These are phyloP conservation scores for Arthrobotrys musiformis DNA, from an alignment of 2,329 filamentous ascomycete species.

Conservation along the genomic window DNA sequence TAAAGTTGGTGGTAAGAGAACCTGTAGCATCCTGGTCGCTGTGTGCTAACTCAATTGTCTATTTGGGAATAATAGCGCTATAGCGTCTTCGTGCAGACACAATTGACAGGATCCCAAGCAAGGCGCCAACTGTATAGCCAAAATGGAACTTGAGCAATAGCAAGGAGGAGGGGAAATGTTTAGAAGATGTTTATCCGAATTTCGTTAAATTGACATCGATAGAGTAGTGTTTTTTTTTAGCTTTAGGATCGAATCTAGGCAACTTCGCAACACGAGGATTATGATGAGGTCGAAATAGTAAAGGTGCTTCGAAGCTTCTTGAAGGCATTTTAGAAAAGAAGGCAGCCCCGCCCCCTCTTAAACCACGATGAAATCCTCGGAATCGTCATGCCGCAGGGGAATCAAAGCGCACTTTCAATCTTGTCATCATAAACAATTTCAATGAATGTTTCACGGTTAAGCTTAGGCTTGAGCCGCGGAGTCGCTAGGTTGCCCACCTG, in stretches of 20 bases:
- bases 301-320: not conserved
- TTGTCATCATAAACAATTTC: slow-evolving; percentile 12
- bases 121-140: not conserved
- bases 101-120: not conserved
- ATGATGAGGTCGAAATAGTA: not conserved
- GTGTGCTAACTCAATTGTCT: not conserved
- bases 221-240: not conserved
- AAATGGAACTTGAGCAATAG: not conserved
- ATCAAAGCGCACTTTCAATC: not conserved
- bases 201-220: slow-evolving; percentile 4
- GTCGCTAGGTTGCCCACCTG: slow-evolving; percentile 46
- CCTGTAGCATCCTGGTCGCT: slow-evolving; percentile 38
- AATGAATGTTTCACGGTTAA: slow-evolving; percentile 31
- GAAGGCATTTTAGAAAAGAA: not conserved
- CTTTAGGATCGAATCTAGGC: slow-evolving; percentile 32
- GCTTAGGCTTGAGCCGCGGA: slow-evolving; percentile 38
- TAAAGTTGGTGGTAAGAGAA: slow-evolving; percentile 38
- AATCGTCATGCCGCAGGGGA: not conserved
- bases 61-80: not conserved
- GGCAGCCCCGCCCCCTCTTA: slow-evolving; percentile 29
- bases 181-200: not conserved
- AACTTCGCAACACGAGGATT: slow-evolving; percentile 30
- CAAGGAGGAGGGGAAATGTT: not conserved
- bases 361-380: slow-evolving; percentile 24
- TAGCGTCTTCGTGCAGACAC: not conserved